These are phyloP conservation scores for Rhododendron henanense DNA, from an alignment of 148 eudicot genomes.

Conservation along the genomic window DNA sequence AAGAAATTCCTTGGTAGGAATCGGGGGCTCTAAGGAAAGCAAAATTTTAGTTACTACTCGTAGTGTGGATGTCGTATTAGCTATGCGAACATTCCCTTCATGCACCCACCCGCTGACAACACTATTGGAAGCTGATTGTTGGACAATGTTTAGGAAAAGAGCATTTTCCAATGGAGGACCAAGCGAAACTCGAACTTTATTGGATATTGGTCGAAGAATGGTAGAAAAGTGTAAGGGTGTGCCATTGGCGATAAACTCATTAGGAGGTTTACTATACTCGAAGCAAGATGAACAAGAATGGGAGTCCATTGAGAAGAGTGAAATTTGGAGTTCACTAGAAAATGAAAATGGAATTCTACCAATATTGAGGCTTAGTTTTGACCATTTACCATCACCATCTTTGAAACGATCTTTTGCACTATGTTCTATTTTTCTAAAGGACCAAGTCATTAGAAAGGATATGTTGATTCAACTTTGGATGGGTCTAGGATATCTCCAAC, in stretches of 20 bases:
- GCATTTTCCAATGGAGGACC: not conserved
- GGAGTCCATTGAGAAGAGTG: not conserved
- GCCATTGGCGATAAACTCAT: conserved; percentile 14
- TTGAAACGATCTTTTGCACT: conserved; percentile 19
- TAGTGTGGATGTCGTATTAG: not conserved
- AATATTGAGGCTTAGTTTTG: conserved; percentile 10
- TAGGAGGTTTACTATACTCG: conserved; percentile 8
- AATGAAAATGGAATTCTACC: not conserved
- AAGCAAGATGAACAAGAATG: conserved; percentile 5
- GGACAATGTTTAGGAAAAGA: not conserved
- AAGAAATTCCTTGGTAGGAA: not conserved
- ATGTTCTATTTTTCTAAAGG: not conserved
- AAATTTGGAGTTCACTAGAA: not conserved
- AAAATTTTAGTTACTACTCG: not conserved
- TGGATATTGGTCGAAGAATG: not conserved
- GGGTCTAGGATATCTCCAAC: not conserved
- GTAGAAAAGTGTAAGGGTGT: not conserved
- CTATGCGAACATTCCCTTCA: not conserved
- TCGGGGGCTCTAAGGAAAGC: not conserved
- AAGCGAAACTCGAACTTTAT: not conserved
- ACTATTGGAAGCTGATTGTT: conserved; percentile 4
- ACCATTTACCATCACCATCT: conserved; percentile 12
- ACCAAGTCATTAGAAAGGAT: not conserved
- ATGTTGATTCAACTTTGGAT: not conserved
- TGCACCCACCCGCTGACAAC: not conserved